Base-by-base conservation (phyloP, 2,329 filamentous ascomycete genomes). In the Fusarium proliferatum region DNA sequence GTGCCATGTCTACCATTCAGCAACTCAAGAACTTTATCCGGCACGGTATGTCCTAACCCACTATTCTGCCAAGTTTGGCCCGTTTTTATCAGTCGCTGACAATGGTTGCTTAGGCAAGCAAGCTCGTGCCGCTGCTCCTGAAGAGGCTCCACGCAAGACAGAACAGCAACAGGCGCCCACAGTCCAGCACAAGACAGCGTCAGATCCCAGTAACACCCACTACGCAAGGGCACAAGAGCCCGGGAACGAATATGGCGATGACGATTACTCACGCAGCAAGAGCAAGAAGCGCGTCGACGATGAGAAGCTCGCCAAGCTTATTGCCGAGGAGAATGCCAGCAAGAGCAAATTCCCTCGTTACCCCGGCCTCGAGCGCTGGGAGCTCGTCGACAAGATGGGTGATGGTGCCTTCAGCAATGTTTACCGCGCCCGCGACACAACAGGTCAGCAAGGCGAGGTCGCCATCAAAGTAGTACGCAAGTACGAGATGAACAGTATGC, bases 391-490 rank as follows among this genome's bases (percentile, higher is more conserved):
- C 84, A 98, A 98, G 88, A 99, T 99, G 96, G 96, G 96, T 74
- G 96, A 98, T 77, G 96, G 96, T 70, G 96, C 96, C 69, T 99
- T 99, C 88, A 98, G 96, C 86, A 98, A 98, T 80, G 96, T 99
- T 74, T 99, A 98, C 84, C 92, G 94, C 43, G 96, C 96, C 42
- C 89, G 88, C 76, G 96, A 99, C 81, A 81, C 85, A 51, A 88
- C 91, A 10, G 93, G 93, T 45, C 87, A 91, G 71, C 89, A 89
- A 72, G 91, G 90, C 75, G 92, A 98, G 81, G 95, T 96, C 39
- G 96, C 96, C 77, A 98, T 99, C 88, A 99, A 99, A 84, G 96
- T 99, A 58, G 96, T 99, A 73, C 93, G 96, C 80, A 98, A 98
- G 85, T 98, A 94, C 82, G 96, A 99, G 85, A 98, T 99, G 94